phyloP scores from a whole-genome alignment of 768 basidiomycete species.

The Suillus fuscotomentosus region DNA sequence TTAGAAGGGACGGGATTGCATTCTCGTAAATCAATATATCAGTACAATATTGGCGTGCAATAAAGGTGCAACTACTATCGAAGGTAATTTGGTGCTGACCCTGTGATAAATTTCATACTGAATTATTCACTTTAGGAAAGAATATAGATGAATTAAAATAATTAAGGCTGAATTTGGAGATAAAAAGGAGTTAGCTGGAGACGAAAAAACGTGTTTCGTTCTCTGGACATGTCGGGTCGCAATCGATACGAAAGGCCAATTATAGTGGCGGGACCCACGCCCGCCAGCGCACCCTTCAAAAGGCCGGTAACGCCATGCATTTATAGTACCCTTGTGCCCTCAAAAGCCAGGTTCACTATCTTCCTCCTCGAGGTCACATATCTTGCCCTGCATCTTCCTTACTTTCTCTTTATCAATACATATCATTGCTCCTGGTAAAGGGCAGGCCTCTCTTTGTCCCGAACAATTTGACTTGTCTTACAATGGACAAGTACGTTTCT shows the following conservation, averaged over 20 bases:
- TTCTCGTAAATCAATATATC: conserved; percentile 5
- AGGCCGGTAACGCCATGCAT: conserved; percentile 30
- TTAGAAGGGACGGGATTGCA: background rate
- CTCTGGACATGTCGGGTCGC: conserved; percentile 61
- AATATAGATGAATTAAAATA: conserved; percentile 21
- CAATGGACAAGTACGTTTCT: conserved; percentile 19
- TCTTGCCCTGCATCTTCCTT: conserved; percentile 15
- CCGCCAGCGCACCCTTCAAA: conserved; percentile 41
- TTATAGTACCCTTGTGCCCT: conserved; percentile 25
- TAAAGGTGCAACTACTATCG: background rate
- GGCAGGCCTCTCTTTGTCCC: conserved; percentile 21
- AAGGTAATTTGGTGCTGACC: background rate
- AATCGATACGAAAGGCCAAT: conserved; percentile 47
- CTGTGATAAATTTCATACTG: background rate
- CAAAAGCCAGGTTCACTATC: conserved; percentile 27
- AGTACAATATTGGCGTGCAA: conserved; percentile 2
- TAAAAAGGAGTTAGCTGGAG: conserved; percentile 42
- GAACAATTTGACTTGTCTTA: conserved; percentile 4
- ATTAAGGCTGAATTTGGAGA: conserved; percentile 17
- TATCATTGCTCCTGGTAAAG: conserved; percentile 30
- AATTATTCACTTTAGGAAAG: conserved; percentile 9
- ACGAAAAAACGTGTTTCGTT: conserved; percentile 79
- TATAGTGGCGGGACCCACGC: conserved; percentile 45
- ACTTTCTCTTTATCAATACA: conserved; percentile 11
- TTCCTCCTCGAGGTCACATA: conserved; percentile 21